Base-by-base conservation (phyloP, 805 yeast species). In the Priceomyces carsonii region DNA sequence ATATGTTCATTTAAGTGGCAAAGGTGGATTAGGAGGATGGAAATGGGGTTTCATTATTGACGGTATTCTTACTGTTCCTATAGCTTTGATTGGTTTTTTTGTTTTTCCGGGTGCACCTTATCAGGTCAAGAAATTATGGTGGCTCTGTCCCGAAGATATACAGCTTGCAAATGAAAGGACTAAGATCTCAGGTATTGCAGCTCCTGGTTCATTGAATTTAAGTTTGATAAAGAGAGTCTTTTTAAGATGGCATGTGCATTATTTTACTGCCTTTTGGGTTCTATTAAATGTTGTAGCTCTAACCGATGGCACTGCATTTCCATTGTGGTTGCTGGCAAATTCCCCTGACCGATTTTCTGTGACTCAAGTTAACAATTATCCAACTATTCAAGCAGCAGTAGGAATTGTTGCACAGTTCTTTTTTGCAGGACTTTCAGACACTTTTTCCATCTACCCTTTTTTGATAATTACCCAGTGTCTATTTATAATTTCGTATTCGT, bases 41-140 rank as follows among this genome's bases (percentile, higher is more conserved):
- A 69, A 81, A 62, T 82, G 87, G 88, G 75, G 79, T 53, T 82
- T 79, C 49, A 75, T 83, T 32, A 69, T 82, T 42, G 86, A 81
- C 53, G 82, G 81, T 8, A 49, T 76, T 31, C 69, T 83, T 32
- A 75, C 82, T 5, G 47, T 81, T 17, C 77, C 69, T 2, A 73
- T 83, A 23, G 85, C 82, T 6, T 7, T 81, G 3, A 40, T 75
- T 33, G 85, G 84, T 0, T 65, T 70, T 40, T 75, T 73, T 49
- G 45, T 67, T 47, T 59, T 80, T 42, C 88, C 88, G 6, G 88
- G 87, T 32, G 80, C 85, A 12, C 87, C 88, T 5, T 57, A 66
- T 29, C 29, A 25, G 17, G 19, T 33, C 7, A 20, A 30, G 6
- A 30, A 20, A 12, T 9, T 20, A 13, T 30, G 33, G 33, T 33